Conservation (phyloP, 2,329 filamentous ascomycete genomes). For the Fusarium aywerte region DNA sequence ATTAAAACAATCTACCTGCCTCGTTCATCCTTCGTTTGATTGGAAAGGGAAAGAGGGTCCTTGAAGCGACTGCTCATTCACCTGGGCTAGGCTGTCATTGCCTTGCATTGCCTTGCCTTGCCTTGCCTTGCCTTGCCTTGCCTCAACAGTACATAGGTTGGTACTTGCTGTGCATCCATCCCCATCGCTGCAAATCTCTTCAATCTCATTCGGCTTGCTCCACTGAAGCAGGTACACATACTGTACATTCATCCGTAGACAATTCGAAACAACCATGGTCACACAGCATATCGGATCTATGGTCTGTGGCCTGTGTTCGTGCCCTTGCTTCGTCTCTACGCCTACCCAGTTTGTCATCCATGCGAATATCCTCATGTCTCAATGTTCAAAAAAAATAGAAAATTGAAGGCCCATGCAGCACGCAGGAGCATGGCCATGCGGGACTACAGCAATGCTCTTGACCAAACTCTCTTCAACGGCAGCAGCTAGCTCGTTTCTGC, state of each 20-base stretch:
- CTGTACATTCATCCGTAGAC: slow-evolving; percentile 15
- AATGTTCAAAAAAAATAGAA: background rate
- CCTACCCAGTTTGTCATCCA: slow-evolving; percentile 4
- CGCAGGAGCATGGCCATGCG: slow-evolving; percentile 26
- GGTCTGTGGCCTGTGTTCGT: background rate
- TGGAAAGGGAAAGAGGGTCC: slow-evolving; percentile 10
- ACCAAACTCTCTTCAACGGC: slow-evolving; percentile 16
- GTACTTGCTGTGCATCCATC: slow-evolving; percentile 13
- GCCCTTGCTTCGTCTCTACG: background rate
- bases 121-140: background rate
- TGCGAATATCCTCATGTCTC: slow-evolving; percentile 1
- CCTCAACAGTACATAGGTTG: background rate
- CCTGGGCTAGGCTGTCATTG: background rate
- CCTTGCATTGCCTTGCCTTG: background rate
- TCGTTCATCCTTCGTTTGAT: background rate
- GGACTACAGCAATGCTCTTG: slow-evolving; percentile 4
- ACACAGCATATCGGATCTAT: slow-evolving; percentile 16
- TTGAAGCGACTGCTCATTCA: too few relatives aligned
- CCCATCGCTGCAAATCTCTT: slow-evolving; percentile 20
- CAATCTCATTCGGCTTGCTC: slow-evolving; percentile 24
- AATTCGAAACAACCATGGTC: slow-evolving; percentile 28
- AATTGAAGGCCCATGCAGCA: slow-evolving; percentile 11
- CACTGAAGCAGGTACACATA: slow-evolving; percentile 19
- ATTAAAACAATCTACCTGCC: background rate
- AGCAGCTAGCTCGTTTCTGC: slow-evolving; percentile 10